Conservation (phyloP, 202 grass and related monocot genomes). For the Carex sylvatica region DNA sequence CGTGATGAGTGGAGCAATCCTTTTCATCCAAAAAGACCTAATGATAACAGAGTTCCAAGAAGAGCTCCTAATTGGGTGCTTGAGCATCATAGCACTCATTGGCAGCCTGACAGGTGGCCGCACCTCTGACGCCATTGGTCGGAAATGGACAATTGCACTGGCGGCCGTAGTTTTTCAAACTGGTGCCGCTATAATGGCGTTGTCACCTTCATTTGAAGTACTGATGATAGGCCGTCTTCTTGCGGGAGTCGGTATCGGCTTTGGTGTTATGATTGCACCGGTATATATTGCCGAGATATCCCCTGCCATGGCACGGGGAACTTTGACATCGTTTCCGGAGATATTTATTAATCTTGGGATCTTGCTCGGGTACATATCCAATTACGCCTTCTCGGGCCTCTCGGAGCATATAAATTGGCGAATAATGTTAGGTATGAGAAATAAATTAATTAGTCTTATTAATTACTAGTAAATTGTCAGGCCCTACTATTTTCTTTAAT, state of each 20-base stretch:
- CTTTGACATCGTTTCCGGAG: slow-evolving; percentile 46
- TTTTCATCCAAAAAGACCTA: slow-evolving; percentile 47
- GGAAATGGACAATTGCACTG: slow-evolving; percentile 45
- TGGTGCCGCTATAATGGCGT: slow-evolving; percentile 34
- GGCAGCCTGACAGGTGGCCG: slow-evolving; percentile 34
- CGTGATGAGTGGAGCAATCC: slow-evolving; percentile 46
- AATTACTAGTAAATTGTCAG: slow-evolving; percentile 1
- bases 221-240: slow-evolving; percentile 41
- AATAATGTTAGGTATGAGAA: slow-evolving; percentile 42
- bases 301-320: slow-evolving; percentile 34
- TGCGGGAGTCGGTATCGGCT: slow-evolving; percentile 37
- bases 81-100: slow-evolving; percentile 40
- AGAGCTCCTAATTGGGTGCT: slow-evolving; percentile 37
- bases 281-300: slow-evolving; percentile 46
- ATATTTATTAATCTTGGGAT: slow-evolving; percentile 52
- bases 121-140: slow-evolving; percentile 37
- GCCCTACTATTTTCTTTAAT: slow-evolving; percentile 9
- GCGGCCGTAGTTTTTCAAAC: slow-evolving; percentile 33
- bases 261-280: slow-evolving; percentile 43
- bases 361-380: slow-evolving; percentile 44
- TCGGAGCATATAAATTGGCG: slow-evolving; percentile 42
- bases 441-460: background rate
- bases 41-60: slow-evolving; percentile 38
- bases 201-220: slow-evolving; percentile 36
- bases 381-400: slow-evolving; percentile 37